Evolutionary conservation across 2,329 filamentous ascomycete genomes (phyloP), one percentile per base, ranked within the genome.

Genomic region (Alternaria gansuensis): DNA sequence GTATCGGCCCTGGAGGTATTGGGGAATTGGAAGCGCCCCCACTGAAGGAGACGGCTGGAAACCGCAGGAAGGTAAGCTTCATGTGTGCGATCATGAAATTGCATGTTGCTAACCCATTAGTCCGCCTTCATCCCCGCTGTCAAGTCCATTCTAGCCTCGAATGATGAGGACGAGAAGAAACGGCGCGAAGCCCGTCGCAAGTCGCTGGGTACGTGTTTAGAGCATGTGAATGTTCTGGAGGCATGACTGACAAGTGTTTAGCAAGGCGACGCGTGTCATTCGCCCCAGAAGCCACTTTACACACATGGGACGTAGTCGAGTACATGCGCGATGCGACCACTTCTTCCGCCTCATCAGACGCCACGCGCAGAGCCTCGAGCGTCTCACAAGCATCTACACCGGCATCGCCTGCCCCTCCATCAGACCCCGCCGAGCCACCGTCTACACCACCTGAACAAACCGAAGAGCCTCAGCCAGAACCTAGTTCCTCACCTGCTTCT

Each of bases 291-390:
- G 95, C 95, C 11, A 99, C 95, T 3, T 84, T 99, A 34, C 95
- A 99, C 75, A 99, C 95, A 0, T 98, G 96, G 84, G 93, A 98
- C 73, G 93, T 95, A 55, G 87, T 97, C 43, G 94, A 98, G 72
- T 90, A 93, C 63, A 85, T 88, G 74, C 92, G 93, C 72, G 93
- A 97, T 74, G 92, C 92, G 21, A 96, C 93, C 1, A 90, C 87
- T 10, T 89, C 88, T 6, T 84, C 88, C 14, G 82, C 85, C 7
- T 90, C 90, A 0, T 90, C 88, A 0, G 91, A 94, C 64, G 88
- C 88, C 10, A 92, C 90, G 11, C 83, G 92, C 67, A 85, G 91
- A 62, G 87, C 88, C 51, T 95, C 92, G 3, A 86, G 85, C 13
- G 75, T 85, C 29, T 81, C 83, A 23, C 76, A 73, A 59, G 73